Conservation (phyloP, 768 basidiomycete genomes). For the Lentinula edodes region DNA sequence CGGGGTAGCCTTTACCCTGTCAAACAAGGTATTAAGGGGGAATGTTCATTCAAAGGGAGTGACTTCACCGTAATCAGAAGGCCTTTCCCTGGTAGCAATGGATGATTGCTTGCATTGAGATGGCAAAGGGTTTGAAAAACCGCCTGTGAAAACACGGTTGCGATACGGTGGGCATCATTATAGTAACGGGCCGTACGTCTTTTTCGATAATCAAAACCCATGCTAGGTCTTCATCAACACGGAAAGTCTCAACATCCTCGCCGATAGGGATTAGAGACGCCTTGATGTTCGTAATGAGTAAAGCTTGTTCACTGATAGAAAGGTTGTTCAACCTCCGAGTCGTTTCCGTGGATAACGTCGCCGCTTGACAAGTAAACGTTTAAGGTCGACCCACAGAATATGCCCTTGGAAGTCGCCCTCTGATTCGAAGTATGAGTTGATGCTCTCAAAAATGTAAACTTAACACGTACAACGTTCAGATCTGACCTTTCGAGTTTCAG, state of each 20-base stretch:
- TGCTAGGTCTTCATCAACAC: slow-evolving; percentile 43
- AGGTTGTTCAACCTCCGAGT: slow-evolving; percentile 47
- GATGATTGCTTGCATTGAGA: slow-evolving; percentile 43
- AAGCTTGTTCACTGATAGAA: background rate
- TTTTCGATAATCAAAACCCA: slow-evolving; percentile 94
- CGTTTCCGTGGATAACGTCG: slow-evolving; percentile 41
- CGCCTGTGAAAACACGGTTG: slow-evolving; percentile 51
- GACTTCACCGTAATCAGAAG: slow-evolving; percentile 68
- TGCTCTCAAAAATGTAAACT: background rate
- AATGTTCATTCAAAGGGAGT: background rate
- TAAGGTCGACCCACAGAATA: slow-evolving; percentile 68
- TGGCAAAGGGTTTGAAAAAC: slow-evolving; percentile 87
- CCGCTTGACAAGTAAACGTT: slow-evolving; percentile 53
- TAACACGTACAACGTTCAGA: slow-evolving; percentile 63
- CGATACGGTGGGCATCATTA: background rate
- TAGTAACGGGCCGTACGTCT: slow-evolving; percentile 49
- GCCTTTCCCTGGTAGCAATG: slow-evolving; percentile 53
- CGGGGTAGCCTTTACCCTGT: slow-evolving; percentile 97
- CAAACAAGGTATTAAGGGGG: background rate
- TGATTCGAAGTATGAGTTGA: slow-evolving; percentile 22
- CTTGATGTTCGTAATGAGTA: slow-evolving; percentile 29
- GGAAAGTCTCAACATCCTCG: slow-evolving; percentile 64
- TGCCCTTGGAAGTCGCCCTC: slow-evolving; percentile 88
- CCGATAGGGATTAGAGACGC: slow-evolving; percentile 71
- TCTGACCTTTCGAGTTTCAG: slow-evolving; percentile 67